A percentile compares a stretch with the other conserved stretches of the same genome.
Conservation (phyloP, 768 basidiomycete genomes). For the Xerocomellus amylosporus region DNA sequence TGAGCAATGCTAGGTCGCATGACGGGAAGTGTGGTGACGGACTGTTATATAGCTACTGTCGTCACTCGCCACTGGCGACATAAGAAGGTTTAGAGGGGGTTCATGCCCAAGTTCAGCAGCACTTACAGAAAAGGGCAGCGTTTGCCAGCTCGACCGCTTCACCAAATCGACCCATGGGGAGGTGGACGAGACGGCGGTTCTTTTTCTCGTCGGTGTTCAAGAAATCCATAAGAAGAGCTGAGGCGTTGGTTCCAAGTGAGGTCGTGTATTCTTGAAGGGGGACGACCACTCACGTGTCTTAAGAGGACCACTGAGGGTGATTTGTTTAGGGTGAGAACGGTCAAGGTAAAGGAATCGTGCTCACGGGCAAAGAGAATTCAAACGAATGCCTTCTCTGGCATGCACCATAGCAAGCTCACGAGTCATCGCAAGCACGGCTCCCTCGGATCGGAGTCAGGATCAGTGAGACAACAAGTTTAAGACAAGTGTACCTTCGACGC, state of each 20-base stretch:
- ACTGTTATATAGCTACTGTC: constrained; percentile 97
- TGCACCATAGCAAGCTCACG: constrained; percentile 98
- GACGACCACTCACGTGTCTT: constrained; percentile 74
- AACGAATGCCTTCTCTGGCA: constrained; percentile 92
- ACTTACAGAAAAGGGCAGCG: constrained; percentile 89
- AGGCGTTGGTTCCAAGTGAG: neutral
- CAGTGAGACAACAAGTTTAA: neutral
- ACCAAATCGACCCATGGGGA: constrained; percentile 97
- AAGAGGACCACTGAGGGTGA: constrained; percentile 71
- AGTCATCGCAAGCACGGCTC: constrained; percentile 98
- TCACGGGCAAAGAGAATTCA: constrained; percentile 96
- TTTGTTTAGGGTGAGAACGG: constrained; percentile 3
- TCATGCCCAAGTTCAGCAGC: constrained; percentile 1
- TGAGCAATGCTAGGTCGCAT: constrained; percentile 2
- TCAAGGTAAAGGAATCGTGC: constrained; percentile 29
- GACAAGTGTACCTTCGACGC: constrained; percentile 71
- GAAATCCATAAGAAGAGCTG: constrained; percentile 97
- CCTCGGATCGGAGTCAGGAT: constrained; percentile 42
- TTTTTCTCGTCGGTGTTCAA: constrained; percentile 94
- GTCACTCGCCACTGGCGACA: constrained; percentile 73
- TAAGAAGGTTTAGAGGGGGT: constrained; percentile 3
- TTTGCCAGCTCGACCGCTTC: constrained; percentile 95
- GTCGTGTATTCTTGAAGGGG: neutral
- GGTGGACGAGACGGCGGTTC: constrained; percentile 82
- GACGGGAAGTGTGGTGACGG: constrained; percentile 25